phyloP scores from a whole-genome alignment of 768 basidiomycete genomes.

The Lactifluus volemus region DNA sequence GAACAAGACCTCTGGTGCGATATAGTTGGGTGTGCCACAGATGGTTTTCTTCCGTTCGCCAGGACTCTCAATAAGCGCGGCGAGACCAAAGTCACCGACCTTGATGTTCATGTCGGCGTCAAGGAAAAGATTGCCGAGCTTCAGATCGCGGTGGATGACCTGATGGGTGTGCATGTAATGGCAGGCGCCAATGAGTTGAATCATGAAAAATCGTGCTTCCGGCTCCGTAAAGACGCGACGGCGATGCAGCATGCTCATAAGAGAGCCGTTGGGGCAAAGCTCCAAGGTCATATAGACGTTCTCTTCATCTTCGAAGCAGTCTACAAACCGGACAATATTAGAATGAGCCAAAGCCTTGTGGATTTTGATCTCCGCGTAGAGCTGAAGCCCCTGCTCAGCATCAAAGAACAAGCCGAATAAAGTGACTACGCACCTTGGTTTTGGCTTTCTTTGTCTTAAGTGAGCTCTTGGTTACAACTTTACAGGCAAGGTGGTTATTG shows the following conservation, averaged over 20 bases:
- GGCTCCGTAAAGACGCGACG: slow-evolving; percentile 86
- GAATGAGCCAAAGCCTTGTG: slow-evolving; percentile 86
- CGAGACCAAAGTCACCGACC: slow-evolving; percentile 95
- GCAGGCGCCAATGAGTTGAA: slow-evolving; percentile 92
- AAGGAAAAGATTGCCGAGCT: slow-evolving; percentile 91
- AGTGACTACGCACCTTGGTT: slow-evolving; percentile 63
- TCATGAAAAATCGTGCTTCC: slow-evolving; percentile 86
- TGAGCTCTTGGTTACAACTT: slow-evolving; percentile 89
- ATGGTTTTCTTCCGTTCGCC: slow-evolving; percentile 99
- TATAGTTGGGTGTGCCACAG: slow-evolving; percentile 98
- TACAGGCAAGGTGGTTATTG: slow-evolving; percentile 69
- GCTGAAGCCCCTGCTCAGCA: slow-evolving; percentile 34
- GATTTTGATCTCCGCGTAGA: slow-evolving; percentile 98
- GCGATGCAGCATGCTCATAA: slow-evolving; percentile 85
- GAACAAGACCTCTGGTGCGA: slow-evolving; percentile 95
- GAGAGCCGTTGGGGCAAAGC: slow-evolving; percentile 80
- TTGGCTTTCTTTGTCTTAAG: slow-evolving; percentile 95
- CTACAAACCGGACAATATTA: slow-evolving; percentile 86
- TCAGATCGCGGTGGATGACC: slow-evolving; percentile 96
- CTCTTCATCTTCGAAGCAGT: slow-evolving; percentile 91
- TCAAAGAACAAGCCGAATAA: not conserved
- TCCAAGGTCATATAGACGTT: slow-evolving; percentile 98
- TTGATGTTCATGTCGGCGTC: slow-evolving; percentile 91
- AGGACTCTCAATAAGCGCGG: slow-evolving; percentile 91
- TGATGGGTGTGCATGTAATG: slow-evolving; percentile 96